Evolutionary conservation across 352 stramenopile species (phyloP), one percentile per base, ranked within the genome.

Genomic region (Peronosclerospora sorghi): DNA sequence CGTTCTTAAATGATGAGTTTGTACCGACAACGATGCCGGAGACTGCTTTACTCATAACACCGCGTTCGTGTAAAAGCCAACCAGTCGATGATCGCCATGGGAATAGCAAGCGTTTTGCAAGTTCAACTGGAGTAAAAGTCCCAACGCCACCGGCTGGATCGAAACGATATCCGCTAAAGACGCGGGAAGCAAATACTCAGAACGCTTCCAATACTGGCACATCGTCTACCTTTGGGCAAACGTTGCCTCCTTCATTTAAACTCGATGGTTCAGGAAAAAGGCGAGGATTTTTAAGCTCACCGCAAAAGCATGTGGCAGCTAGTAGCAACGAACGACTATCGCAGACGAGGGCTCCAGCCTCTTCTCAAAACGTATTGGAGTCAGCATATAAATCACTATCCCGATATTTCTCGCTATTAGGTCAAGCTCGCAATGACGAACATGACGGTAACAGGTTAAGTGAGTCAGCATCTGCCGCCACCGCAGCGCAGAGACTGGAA

Each of bases 41-140:
- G 26, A 77, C 73, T 2, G 75, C 80, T 8, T 47, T 93, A 35
- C 39, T 89, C 1, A 65, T 85, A 46, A 90, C 80, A 2, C 80
- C 80, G 5, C 76, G 74, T 23, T 69, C 49, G 15, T 80, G 70
- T 37, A 82, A 84, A 32, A 43, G 41, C n/a, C 48, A 56, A 19
- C 50, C 48, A 12, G 49, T 58, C 7, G 45, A 40, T 21, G 49
- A 8, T 29, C 45, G 54, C 32, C 58, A 53, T 34, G 59, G 46
- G 30, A 47, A 60, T 14, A 56, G 45, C 35, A 48, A 59, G 8
- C 49, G 35, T 15, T 56, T 60, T 53, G 30, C 41, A 8, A 59
- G 20, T 13, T 63, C 49, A 35, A 61, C 41, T 36, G 54, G 30
- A 43, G 39, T 51, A 12, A 52, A 34, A 43, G 41, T 58, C 14